phyloP scores from a whole-genome alignment of 169 alveolate genomes.

The Babesia caballi region DNA sequence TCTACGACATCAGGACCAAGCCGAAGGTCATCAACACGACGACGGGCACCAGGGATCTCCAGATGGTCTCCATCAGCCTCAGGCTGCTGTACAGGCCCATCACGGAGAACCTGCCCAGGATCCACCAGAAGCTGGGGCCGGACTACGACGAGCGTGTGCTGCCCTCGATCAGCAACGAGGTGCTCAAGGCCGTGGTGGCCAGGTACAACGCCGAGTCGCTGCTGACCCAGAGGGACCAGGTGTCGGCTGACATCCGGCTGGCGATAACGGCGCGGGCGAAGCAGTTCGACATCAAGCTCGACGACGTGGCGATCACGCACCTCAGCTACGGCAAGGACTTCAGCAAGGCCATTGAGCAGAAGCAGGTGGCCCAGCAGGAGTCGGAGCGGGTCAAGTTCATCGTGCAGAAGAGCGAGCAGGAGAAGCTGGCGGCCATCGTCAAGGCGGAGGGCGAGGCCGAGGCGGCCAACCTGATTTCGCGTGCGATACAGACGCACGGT shows the following conservation, averaged over 20 bases:
- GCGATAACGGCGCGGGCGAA: conserved; percentile 90
- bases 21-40: conserved; percentile 91
- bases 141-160: conserved; percentile 95
- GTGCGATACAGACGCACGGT: conserved; percentile 93
- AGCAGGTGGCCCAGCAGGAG: conserved; percentile 97
- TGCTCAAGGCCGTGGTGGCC: conserved; percentile 94
- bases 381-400: conserved; percentile 95
- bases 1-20: conserved; percentile 87
- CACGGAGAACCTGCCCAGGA: conserved; percentile 83
- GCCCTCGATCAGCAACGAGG: conserved; percentile 97
- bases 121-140: conserved; percentile 93
- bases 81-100: conserved; percentile 91
- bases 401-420: conserved; percentile 93
- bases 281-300: conserved; percentile 91
- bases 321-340: conserved; percentile 95
- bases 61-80: conserved; percentile 91
- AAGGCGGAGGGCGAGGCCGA: conserved; percentile 97
- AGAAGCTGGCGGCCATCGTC: conserved; percentile 92
- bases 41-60: conserved; percentile 90
- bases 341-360: conserved; percentile 95
- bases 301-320: conserved; percentile 96
- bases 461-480: conserved; percentile 94
- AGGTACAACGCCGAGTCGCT: conserved; percentile 93
- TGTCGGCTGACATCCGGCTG: conserved; percentile 88
- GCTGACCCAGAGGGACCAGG: conserved; percentile 94